Base-by-base conservation (phyloP, 345 rosid species). In the Hibiscus trionum region DNA sequence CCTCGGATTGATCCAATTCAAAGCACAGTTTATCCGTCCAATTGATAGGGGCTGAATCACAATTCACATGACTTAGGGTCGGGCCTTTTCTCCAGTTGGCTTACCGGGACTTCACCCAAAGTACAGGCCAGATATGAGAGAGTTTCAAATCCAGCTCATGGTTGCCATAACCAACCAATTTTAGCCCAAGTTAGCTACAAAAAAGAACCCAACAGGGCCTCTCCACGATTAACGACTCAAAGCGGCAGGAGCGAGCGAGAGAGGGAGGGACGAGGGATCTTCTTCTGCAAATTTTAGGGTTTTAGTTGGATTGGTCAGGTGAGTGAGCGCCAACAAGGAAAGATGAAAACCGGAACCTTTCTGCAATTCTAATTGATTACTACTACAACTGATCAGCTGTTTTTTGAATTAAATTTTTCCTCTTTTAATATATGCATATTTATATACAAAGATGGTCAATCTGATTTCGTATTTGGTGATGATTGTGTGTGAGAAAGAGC, bases 401-500 rank as follows among this genome's bases (percentile, higher is more conserved):
- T 47, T 66, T 14, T 46, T 6, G 3, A 55, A 47, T 65, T 44
- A 67, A 49, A 26, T 1, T 4, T 58, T 26, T 78, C 8, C 11
- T 63, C 5, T 64, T 64, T 39, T 19, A 11, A 39, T 6, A 42
- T 42, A 42, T 42, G 37, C 37, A 42, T 42, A 42, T 42, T 42
- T 42, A 42, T 42, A 42, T 42, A 17, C 5, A 49, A 67, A 67
- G 11, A 67, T 67, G 71, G 71, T 50, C 26, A 16, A 49, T 67
- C 49, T 67, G 71, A 67, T 80, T 77, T 86, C 77, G 88, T 74
- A 73, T 85, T 81, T 85, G 84, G 85, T 86, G 75, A 79, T 77
- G 83, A 69, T 55, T 80, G 52, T 83, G 84, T 87, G 96, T 87
- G 96, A 84, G 93, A 88, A 84, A 86, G 91, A 90, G 93, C 69